These are phyloP conservation scores for Codiaeum variegatum DNA, from an alignment of 441 rosid species.

Conservation along the genomic window DNA sequence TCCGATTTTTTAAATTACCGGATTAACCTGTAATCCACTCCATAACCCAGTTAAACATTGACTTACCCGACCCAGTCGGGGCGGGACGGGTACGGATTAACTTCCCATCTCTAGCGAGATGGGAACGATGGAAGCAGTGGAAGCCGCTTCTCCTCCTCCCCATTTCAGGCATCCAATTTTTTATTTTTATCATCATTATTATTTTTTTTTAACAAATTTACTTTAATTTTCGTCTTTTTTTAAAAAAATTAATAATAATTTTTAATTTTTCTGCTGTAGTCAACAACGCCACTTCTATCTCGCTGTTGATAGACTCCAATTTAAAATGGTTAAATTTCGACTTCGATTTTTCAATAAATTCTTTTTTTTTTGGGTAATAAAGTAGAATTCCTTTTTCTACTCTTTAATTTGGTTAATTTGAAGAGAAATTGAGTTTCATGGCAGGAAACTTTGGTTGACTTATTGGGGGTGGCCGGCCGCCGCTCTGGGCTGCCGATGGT, in stretches of 20 bases:
- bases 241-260: background rate
- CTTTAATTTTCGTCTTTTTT: background rate
- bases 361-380: too few relatives aligned
- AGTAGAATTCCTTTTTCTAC: background rate
- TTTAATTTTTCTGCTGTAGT: constrained; percentile 20
- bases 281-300: constrained; percentile 74
- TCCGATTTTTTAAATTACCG: too few relatives aligned
- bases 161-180: constrained; percentile 34
- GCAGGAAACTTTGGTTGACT: constrained; percentile 71
- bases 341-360: background rate
- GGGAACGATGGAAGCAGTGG: constrained; percentile 39
- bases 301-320: constrained; percentile 75
- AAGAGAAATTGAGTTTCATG: background rate
- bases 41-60: too few relatives aligned
- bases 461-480: constrained; percentile 60
- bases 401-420: background rate
- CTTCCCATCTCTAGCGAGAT: background rate
- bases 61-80: too few relatives aligned
- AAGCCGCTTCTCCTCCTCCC: constrained; percentile 44
- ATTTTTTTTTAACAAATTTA: background rate
- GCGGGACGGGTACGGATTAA: too few relatives aligned
- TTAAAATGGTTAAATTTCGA: constrained; percentile 54
- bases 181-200: too few relatives aligned
- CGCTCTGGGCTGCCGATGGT: constrained; percentile 68
- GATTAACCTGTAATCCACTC: too few relatives aligned